phyloP scores from a whole-genome alignment of 2,329 filamentous ascomycete species.

The Colletotrichum sp. region DNA sequence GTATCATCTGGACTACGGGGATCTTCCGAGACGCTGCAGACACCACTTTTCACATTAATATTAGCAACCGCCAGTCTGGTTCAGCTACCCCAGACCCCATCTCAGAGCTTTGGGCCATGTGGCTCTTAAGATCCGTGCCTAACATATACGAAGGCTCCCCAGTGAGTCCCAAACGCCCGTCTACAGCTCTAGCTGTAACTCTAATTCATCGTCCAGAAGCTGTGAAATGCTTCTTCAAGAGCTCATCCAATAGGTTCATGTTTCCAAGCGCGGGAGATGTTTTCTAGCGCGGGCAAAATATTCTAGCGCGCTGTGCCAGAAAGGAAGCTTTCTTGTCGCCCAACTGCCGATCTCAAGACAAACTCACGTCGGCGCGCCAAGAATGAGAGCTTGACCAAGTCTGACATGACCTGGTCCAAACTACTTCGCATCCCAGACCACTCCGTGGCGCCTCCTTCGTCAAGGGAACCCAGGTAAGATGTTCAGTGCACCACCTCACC shows the following conservation, averaged over 20 bases:
- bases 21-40: constrained; percentile 7
- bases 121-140: background rate
- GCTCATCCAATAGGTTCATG: background rate
- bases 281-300: background rate
- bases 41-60: background rate
- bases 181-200: background rate
- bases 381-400: background rate
- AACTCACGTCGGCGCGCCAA: background rate
- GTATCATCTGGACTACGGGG: background rate
- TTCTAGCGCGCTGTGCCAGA: constrained; percentile 7
- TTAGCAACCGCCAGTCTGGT: background rate
- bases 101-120: background rate
- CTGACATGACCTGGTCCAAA: background rate
- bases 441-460: background rate
- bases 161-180: background rate
- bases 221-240: background rate
- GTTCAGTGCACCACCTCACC: background rate
- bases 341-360: background rate
- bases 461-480: background rate
- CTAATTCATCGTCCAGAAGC: background rate
- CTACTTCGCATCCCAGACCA: background rate
- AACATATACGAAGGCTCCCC: background rate
- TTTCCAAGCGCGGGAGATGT: background rate
- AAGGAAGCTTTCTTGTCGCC: constrained; percentile 8
- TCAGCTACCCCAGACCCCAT: background rate